Percentiles rank a stretch among this genome's conserved stretches.
phyloP scores from a whole-genome alignment of 192 early-diverging fungal genomes.

The Phlyctochytrium bullatum region DNA sequence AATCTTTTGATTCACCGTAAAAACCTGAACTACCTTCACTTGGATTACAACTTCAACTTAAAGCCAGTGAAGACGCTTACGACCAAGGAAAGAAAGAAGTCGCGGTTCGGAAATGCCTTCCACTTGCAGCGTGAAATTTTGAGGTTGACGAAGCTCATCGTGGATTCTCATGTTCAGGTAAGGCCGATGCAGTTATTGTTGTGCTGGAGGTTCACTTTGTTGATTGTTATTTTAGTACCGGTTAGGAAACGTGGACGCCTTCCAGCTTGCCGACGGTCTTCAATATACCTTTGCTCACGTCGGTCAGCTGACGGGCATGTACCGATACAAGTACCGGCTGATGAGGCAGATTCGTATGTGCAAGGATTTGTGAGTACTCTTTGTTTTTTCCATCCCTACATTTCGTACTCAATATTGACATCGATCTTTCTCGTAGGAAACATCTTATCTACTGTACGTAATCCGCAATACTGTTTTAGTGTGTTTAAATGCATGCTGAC shows the following conservation, averaged over 20 bases:
- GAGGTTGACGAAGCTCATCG: slow-evolving; percentile 92
- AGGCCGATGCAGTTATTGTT: background rate
- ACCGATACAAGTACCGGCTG: slow-evolving; percentile 97
- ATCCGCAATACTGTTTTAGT: background rate
- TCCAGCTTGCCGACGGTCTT: slow-evolving; percentile 97
- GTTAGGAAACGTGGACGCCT: slow-evolving; percentile 96
- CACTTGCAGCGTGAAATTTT: slow-evolving; percentile 95
- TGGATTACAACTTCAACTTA: slow-evolving; percentile 99
- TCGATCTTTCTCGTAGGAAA: slow-evolving; percentile 39
- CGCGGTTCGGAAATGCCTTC: slow-evolving; percentile 97
- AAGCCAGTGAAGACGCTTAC: slow-evolving; percentile 99
- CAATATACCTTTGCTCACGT: slow-evolving; percentile 99
- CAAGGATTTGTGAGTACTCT: slow-evolving; percentile 66
- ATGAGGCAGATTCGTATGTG: slow-evolving; percentile 97
- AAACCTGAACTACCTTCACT: slow-evolving; percentile 95
- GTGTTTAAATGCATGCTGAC: background rate
- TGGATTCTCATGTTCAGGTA: slow-evolving; percentile 93
- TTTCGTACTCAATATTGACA: too few relatives aligned
- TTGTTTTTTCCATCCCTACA: background rate
- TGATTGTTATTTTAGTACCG: slow-evolving; percentile 62
- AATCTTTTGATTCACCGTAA: slow-evolving; percentile 98
- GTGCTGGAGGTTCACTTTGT: too few relatives aligned
- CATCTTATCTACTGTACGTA: slow-evolving; percentile 79
- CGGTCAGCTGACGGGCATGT: slow-evolving; percentile 99
- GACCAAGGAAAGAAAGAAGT: slow-evolving; percentile 99